Evolutionary conservation across 257 asterid species (phyloP).

Genomic region (Primulina eburnea): DNA sequence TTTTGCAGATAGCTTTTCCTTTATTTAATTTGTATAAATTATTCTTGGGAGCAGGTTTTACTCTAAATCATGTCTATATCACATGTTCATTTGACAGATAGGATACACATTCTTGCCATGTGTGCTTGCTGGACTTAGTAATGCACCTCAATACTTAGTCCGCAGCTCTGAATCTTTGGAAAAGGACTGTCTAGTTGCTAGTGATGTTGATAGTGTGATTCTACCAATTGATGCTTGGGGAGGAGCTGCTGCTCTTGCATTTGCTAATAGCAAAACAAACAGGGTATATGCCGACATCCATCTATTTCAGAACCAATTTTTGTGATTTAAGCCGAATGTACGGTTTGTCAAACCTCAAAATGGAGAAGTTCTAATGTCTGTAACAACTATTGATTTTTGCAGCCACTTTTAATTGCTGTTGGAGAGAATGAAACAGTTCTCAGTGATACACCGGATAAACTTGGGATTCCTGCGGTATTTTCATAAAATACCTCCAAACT

Average conservation of each 20-base stretch:
- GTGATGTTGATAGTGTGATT: conserved; percentile 87
- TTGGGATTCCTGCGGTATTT: conserved; percentile 70
- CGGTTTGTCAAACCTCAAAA: background rate
- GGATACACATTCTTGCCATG: conserved; percentile 98
- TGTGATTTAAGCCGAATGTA: background rate
- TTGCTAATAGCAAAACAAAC: conserved; percentile 40
- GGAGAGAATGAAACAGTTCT: conserved; percentile 89
- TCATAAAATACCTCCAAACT: conserved; percentile 10
- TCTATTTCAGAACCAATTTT: conserved; percentile 1
- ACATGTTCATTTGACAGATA: conserved; percentile 38
- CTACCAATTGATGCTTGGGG: conserved; percentile 82
- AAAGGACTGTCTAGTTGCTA: conserved; percentile 45
- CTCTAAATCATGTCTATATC: too few relatives aligned
- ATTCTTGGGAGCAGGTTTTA: too few relatives aligned
- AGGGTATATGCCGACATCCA: conserved; percentile 40
- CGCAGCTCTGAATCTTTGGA: conserved; percentile 30
- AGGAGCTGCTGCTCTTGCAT: conserved; percentile 86
- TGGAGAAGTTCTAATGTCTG: conserved; percentile 1
- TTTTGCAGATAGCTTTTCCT: too few relatives aligned
- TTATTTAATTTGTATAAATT: too few relatives aligned
- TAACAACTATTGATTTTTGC: conserved; percentile 23
- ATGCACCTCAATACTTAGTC: conserved; percentile 73
- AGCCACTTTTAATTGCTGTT: conserved; percentile 80
- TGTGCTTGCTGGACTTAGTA: conserved; percentile 86
- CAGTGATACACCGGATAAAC: conserved; percentile 66